These are phyloP conservation scores for Puccinia hordei DNA, from an alignment of 1,284 basidiomycete genomes.

Conservation along the genomic window DNA sequence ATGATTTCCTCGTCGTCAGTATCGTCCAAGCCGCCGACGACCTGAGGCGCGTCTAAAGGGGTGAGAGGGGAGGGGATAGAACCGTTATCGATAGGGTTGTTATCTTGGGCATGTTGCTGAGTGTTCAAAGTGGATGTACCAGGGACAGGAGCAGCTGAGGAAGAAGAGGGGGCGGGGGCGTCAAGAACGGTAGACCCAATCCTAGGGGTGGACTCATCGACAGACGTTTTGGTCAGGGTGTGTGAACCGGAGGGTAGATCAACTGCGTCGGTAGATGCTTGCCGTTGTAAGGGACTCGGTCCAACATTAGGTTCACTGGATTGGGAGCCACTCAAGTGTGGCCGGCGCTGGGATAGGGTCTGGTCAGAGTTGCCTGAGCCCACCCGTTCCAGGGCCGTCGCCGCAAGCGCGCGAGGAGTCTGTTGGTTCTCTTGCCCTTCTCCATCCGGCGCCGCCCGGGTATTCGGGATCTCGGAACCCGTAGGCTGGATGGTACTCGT, in stretches of 20 bases:
- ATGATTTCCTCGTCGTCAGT: constrained; percentile 47
- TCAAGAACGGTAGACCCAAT: too few species aligned
- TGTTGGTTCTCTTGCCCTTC: background rate
- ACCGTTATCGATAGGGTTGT: background rate
- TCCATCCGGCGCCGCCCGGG: background rate
- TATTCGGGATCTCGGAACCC: background rate
- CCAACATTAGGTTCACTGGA: background rate
- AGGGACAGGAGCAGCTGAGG: background rate
- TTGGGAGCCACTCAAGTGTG: background rate
- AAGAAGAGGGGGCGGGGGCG: background rate
- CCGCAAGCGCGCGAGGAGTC: background rate
- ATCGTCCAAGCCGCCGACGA: constrained; percentile 46
- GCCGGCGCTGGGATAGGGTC: background rate
- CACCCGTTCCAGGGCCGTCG: constrained; percentile 3
- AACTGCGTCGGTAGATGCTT: too few species aligned
- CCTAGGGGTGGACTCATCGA: too few species aligned
- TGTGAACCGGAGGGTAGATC: too few species aligned
- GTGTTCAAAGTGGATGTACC: background rate
- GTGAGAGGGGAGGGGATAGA: constrained; percentile 33
- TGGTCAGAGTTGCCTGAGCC: background rate
- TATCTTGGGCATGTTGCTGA: background rate
- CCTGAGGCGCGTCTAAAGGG: constrained; percentile 26
- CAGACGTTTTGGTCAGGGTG: too few species aligned
- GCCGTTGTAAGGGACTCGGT: too few species aligned
- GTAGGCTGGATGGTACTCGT: background rate